Evolutionary conservation across 306 rosid genomes (phyloP), one percentile per base, ranked within the genome.

Genomic region (Glycine soja): DNA sequence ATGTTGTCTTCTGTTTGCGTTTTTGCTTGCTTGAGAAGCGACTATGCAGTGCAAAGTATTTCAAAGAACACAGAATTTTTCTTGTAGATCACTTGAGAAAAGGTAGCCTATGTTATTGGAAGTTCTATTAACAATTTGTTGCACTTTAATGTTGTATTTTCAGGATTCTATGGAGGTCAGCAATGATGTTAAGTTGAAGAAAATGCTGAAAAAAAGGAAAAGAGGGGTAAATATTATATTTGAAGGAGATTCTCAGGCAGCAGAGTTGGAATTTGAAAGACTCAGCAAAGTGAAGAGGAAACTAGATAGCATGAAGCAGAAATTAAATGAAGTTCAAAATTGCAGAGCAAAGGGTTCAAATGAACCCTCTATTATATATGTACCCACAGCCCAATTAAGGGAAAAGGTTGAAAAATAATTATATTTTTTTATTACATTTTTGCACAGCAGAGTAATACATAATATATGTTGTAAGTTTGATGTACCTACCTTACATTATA

Each of bases 141-240:
- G 30, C 68, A 56, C 50, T 51, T 11, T 19, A 56, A 56, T 40
- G 36, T 74, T 79, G 10, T 38, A 47, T 79, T 75, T 87, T 52
- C 88, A 94, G 98, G 97, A 89, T 46, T 82, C 61, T 5, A 13
- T 40, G 81, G 96, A 88, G 68, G 46, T 80, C 65, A 79, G 88
- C 14, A 97, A 90, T 81, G 92, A 91, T 76, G 91, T 88, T 74
- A 85, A 85, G 86, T 84, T 92, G 91, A 94, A 89, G 94, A 91
- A 87, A 78, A 88, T 91, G 61, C 70, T 90, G 81, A 86, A 90
- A 76, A 83, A 82, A 69, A 86, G 71, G 86, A 85, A 80, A 88
- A 84, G 87, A 88, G 82, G 86, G 82, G 72, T 72, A 73, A 83
- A 53, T 46, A 79, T 40, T 71, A 69, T 72, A 3, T 69, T 74